phyloP scores from a whole-genome alignment of 2,329 filamentous ascomycete genomes.

The Aspergillus unguis region DNA sequence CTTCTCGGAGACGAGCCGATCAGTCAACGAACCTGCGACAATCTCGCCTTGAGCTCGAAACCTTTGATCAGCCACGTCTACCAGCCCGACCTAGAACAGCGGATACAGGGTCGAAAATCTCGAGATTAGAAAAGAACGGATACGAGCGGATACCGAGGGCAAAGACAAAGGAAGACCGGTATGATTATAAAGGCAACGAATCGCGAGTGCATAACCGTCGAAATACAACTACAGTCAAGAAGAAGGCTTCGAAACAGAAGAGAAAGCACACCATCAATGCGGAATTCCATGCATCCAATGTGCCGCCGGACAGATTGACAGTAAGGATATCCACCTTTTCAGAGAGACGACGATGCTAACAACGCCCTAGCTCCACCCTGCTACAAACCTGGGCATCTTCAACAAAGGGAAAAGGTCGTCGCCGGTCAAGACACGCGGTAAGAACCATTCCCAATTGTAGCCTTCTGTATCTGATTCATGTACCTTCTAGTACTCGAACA shows the following conservation, averaged over 20 bases:
- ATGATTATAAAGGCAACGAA: slow-evolving; percentile 43
- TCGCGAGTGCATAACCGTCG: neutral
- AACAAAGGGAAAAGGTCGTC: slow-evolving; percentile 35
- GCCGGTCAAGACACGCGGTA: slow-evolving; percentile 21
- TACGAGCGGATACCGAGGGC: slow-evolving; percentile 54
- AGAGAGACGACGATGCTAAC: slow-evolving; percentile 3
- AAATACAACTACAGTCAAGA: slow-evolving; percentile 16
- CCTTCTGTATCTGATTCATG: neutral
- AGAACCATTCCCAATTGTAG: neutral
- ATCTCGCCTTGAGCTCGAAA: neutral
- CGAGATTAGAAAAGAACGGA: neutral
- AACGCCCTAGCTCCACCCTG: slow-evolving; percentile 22
- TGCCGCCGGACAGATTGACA: slow-evolving; percentile 53
- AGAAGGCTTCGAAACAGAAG: slow-evolving; percentile 22
- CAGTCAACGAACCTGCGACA: neutral
- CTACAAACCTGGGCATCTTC: slow-evolving; percentile 32
- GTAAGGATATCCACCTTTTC: slow-evolving; percentile 34
- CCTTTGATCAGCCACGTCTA: neutral
- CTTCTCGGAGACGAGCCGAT: neutral
- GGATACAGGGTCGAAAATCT: neutral
- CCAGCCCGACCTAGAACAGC: neutral
- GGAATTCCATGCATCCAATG: slow-evolving; percentile 55
- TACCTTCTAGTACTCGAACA: slow-evolving; percentile 14
- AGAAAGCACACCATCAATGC: slow-evolving; percentile 47
- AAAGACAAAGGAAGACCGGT: slow-evolving; percentile 57